These are phyloP conservation scores for Penicilliopsis zonata DNA, from an alignment of 495 filamentous ascomycete species.

Conservation along the genomic window DNA sequence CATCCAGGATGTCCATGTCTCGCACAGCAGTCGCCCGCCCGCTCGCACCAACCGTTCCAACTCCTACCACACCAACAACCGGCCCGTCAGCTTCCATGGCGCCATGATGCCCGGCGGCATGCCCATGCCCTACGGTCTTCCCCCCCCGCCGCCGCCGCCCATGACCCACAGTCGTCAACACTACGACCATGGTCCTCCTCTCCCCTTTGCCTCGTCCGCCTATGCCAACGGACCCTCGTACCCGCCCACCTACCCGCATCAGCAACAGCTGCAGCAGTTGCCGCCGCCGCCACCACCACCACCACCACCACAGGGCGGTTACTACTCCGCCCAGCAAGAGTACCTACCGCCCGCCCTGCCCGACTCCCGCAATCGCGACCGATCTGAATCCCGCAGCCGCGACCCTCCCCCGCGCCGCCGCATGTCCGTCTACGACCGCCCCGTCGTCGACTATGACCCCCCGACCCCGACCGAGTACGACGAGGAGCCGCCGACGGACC, in stretches of 20 bases:
- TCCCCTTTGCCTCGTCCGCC: constrained; percentile 23
- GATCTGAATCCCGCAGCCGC: constrained; percentile 20
- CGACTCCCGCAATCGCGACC: constrained; percentile 15
- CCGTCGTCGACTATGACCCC: constrained; percentile 16
- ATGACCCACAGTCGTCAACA: constrained; percentile 7
- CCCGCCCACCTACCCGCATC: constrained; percentile 14
- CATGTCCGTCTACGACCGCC: constrained; percentile 20
- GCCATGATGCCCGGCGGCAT: constrained; percentile 19
- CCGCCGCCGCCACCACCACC: constrained; percentile 3
- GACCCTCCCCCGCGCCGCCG: constrained; percentile 20
- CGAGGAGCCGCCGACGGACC: constrained; percentile 13
- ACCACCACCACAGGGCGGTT: too few relatives aligned
- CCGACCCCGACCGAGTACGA: constrained; percentile 18
- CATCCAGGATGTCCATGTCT: constrained; percentile 17
- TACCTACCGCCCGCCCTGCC: constrained; percentile 4
- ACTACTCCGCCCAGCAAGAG: constrained; percentile 6
- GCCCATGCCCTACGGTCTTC: constrained; percentile 19
- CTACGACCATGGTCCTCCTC: constrained; percentile 27
- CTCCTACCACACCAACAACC: constrained; percentile 20
- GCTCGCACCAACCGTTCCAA: constrained; percentile 18
- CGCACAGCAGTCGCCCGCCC: constrained; percentile 14
- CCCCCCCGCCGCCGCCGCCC: constrained; percentile 9
- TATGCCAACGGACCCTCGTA: constrained; percentile 19
- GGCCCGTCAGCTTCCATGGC: constrained; percentile 35
- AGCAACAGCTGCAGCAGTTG: neutral